Conservation (phyloP, 768 basidiomycete species). For the Dioszegia aurantiaca region DNA sequence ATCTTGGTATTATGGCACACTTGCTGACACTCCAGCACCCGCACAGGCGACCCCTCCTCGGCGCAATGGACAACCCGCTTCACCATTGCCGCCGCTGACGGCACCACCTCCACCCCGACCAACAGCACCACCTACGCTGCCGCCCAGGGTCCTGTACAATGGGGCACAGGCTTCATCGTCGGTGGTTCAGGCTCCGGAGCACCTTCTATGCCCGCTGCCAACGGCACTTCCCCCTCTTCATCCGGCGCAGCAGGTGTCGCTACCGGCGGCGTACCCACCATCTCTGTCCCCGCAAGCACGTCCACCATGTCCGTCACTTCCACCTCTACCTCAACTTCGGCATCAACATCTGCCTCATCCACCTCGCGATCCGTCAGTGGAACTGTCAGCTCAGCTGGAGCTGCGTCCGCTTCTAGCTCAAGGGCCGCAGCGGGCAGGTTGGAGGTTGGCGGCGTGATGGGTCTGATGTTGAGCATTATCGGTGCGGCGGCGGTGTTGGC, state of each 20-base stretch:
- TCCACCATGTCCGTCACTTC: neutral
- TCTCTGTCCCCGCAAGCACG: constrained; percentile 1
- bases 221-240: constrained; percentile 6
- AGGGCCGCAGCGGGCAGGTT: constrained; percentile 10
- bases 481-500: neutral
- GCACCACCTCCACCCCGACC: constrained; percentile 1
- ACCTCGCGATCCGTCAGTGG: neutral
- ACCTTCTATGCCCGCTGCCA: constrained; percentile 1
- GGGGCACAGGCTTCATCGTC: constrained; percentile 6
- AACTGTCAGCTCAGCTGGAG: neutral
- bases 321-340: neutral
- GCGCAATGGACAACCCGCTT: constrained; percentile 9
- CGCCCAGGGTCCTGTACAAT: constrained; percentile 11
- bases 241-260: constrained; percentile 8
- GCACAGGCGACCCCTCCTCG: constrained; percentile 9
- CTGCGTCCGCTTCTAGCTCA: constrained; percentile 13
- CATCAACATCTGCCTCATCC: neutral
- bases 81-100: constrained; percentile 14
- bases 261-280: constrained; percentile 7
- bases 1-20: too few relatives aligned
- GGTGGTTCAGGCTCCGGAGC: neutral
- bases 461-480: constrained; percentile 3
- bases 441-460: constrained; percentile 12
- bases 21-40: constrained; percentile 4
- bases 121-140: constrained; percentile 10